Evolutionary conservation across 2,329 filamentous ascomycete genomes (phyloP), one percentile per base, ranked within the genome.

Genomic region (Sarocladium oryzae): DNA sequence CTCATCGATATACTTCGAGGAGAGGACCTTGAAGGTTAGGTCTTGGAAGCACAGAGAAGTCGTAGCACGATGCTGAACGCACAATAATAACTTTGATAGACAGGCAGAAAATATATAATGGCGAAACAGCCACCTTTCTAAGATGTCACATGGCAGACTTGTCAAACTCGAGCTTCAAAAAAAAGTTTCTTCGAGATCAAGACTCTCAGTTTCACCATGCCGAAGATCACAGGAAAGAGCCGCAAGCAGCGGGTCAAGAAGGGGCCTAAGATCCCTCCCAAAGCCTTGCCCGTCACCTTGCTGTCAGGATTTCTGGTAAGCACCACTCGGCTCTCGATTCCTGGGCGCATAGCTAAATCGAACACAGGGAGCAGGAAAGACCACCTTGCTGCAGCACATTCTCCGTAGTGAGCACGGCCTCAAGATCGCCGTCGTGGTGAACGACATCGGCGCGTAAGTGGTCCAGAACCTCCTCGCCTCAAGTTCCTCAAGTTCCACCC

Each of bases 381-480:
- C 85, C 0, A 88, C 85, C 0, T 72, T 88, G 0, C 72, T 88
- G 0, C 78, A 86, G 54, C 79, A 87, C 54, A 85, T 88, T 49
- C 75, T 88, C 4, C 77, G 77, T 32, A 82, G 79, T 1, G 74
- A 85, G 3, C 85, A 88, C 64, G 82, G 84, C 1, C 71, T 88
- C 8, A 75, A 77, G 1, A 86, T 89, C 52, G 85, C 84, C 1
- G 79, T 88, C 13, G 84, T 88, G 20, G 84, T 89, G 33, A 88
- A 89, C 56, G 85, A 88, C 54, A 86, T 88, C 67, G 79, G 79
- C 54, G 73, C 75, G 75, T 78, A 48, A 57, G 73, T 65, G 4
- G 1, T 8, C 15, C 15, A 28, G 10, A 15, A 43, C 9, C 8
- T n/a, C n/a, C n/a, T n/a, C n/a, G n/a, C n/a, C n/a, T n/a, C n/a